Conservation (phyloP, 345 rosid species). For the Salix caprea region DNA sequence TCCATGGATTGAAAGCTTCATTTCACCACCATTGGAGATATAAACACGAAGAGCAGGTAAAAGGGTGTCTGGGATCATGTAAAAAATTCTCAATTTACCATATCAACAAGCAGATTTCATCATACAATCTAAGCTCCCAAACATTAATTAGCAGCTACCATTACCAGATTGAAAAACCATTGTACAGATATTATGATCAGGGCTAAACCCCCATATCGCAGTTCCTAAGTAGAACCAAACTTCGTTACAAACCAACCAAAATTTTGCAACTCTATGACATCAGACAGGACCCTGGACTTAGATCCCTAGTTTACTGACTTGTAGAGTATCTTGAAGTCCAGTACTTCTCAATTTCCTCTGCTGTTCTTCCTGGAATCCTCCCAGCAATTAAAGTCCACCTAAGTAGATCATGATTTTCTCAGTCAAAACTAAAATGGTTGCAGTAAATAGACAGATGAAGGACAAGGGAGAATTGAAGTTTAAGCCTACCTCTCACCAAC, state of each 20-base stretch:
- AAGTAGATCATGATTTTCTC: not conserved
- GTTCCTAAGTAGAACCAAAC: not conserved
- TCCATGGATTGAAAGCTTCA: not conserved
- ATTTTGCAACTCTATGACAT: not conserved
- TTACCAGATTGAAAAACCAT: not conserved
- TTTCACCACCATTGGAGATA: not conserved
- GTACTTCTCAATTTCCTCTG: constrained; percentile 52
- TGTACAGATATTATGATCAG: not conserved
- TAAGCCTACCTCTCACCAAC: constrained; percentile 47
- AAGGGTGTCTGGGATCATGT: not conserved
- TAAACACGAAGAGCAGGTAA: not conserved
- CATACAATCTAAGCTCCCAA: not conserved
- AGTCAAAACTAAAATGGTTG: not conserved
- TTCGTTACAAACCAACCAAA: not conserved
- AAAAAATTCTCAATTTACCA: not conserved
- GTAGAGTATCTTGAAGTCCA: constrained; percentile 49
- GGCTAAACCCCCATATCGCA: not conserved
- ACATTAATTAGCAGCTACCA: not conserved
- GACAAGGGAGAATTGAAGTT: not conserved
- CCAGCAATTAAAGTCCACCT: constrained; percentile 59
- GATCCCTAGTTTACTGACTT: constrained; percentile 9
- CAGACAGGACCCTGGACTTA: not conserved
- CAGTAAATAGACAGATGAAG: not conserved
- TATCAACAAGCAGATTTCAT: not conserved
- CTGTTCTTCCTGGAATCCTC: constrained; percentile 56